Evolutionary conservation across 495 filamentous ascomycete genomes (phyloP).

Genomic region (Pseudomonodictys pantanalensis): DNA sequence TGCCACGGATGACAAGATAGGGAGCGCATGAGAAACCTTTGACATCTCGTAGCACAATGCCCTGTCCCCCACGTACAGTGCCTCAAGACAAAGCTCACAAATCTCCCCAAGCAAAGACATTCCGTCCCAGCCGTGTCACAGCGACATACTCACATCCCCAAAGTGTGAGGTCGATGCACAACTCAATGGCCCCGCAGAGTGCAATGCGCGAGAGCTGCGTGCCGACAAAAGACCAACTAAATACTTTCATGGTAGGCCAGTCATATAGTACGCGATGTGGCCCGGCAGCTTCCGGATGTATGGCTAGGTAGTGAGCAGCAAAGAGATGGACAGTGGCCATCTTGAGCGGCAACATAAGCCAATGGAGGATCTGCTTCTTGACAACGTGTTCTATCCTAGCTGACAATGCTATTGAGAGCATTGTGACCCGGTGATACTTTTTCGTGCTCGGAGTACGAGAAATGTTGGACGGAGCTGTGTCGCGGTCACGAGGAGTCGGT

Average conservation of each 20-base stretch:
- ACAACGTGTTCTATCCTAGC: constrained; percentile 24
- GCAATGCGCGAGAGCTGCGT: constrained; percentile 12
- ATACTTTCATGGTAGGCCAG: neutral
- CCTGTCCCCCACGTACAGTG: neutral
- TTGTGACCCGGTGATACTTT: constrained; percentile 22
- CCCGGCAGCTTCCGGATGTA: neutral
- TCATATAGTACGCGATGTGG: neutral
- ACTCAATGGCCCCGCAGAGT: constrained; percentile 21
- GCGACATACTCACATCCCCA: constrained; percentile 26
- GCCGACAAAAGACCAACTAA: constrained; percentile 7
- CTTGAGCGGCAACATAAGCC: constrained; percentile 23
- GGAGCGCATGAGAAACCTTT: constrained; percentile 12
- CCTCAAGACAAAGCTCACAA: constrained; percentile 3
- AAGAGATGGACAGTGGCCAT: constrained; percentile 18
- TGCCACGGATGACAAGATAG: neutral
- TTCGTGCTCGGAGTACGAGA: neutral
- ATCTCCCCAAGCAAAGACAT: constrained; percentile 22
- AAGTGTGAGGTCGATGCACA: constrained; percentile 18
- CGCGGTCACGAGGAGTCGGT: neutral
- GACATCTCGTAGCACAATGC: constrained; percentile 3
- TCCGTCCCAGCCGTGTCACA: constrained; percentile 18
- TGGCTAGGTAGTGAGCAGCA: constrained; percentile 16
- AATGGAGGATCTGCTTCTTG: constrained; percentile 24
- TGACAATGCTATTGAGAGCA: constrained; percentile 20
- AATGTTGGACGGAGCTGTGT: neutral